A percentile compares a stretch with the other conserved stretches of the same genome.
These are phyloP conservation scores for Barnettozyma californica DNA, from an alignment of 805 yeast genomes.

Conservation along the genomic window DNA sequence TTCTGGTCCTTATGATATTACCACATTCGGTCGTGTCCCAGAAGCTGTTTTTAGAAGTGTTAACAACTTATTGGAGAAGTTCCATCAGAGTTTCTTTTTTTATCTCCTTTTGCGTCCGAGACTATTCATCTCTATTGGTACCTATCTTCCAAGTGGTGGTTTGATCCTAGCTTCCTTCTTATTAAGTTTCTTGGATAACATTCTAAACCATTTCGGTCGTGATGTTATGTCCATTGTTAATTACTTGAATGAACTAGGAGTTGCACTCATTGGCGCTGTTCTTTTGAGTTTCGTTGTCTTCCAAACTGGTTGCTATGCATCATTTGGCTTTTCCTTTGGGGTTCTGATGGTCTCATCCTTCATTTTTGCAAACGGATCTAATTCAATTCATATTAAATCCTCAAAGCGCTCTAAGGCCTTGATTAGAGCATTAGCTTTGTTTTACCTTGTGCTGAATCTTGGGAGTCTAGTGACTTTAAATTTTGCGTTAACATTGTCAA, in stretches of 20 bases:
- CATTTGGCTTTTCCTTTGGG: conserved; percentile 12
- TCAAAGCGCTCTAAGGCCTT: conserved; percentile 16
- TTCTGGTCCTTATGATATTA: conserved; percentile 64
- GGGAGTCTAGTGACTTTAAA: conserved; percentile 75
- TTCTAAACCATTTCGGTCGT: conserved; percentile 33
- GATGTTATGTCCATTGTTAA: background rate
- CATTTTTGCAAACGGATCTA: conserved; percentile 18
- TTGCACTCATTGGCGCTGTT: conserved; percentile 27
- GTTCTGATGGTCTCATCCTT: conserved; percentile 16
- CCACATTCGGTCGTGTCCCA: conserved; percentile 84
- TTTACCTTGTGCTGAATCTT: conserved; percentile 61
- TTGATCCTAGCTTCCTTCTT: conserved; percentile 65
- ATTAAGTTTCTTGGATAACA: conserved; percentile 55
- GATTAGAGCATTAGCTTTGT: conserved; percentile 42
- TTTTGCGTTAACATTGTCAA: conserved; percentile 69
- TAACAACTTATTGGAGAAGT: conserved; percentile 88
- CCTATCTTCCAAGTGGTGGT: conserved; percentile 84
- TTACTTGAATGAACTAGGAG: conserved; percentile 25
- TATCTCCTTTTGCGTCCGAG: conserved; percentile 76
- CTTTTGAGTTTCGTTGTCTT: conserved; percentile 27
- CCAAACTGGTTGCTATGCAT: conserved; percentile 12
- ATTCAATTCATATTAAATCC: conserved; percentile 10
- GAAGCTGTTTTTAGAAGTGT: conserved; percentile 87
- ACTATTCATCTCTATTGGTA: conserved; percentile 86
- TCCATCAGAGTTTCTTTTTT: conserved; percentile 95